phyloP scores from a whole-genome alignment of 1,284 basidiomycete species.

The Moniliella sp. region DNA sequence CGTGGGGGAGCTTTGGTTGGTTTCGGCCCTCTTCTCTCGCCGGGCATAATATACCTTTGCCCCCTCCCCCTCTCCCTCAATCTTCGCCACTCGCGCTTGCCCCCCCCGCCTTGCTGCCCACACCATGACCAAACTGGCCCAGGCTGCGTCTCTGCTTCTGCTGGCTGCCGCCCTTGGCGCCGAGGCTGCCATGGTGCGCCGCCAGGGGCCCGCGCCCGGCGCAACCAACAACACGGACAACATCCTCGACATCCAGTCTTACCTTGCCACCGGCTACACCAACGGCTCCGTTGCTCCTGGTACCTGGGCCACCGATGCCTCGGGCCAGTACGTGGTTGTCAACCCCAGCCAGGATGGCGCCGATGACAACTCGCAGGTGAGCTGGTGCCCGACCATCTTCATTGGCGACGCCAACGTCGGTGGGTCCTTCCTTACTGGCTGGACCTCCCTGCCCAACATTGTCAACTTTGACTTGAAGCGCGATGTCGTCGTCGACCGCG shows the following conservation, averaged over 20 bases:
- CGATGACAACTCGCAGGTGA: conserved; percentile 17
- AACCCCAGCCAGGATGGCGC: conserved; percentile 9
- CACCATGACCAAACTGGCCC: too few relatives aligned
- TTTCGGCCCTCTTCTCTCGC: too few relatives aligned
- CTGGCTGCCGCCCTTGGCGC: too few relatives aligned
- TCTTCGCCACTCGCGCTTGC: too few relatives aligned
- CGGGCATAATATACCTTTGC: too few relatives aligned
- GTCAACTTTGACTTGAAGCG: conserved; percentile 23
- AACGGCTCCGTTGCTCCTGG: conserved; percentile 17
- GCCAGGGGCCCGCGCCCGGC: too few relatives aligned
- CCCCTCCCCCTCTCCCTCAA: too few relatives aligned
- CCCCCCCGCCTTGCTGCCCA: too few relatives aligned
- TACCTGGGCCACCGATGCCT: conserved; percentile 10
- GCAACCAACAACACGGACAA: too few relatives aligned
- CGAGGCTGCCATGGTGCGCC: too few relatives aligned
- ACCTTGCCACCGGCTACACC: conserved; percentile 7
- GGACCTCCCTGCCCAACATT: conserved; percentile 20
- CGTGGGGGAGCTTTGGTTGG: too few relatives aligned
- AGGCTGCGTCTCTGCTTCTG: too few relatives aligned
- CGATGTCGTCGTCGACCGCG: conserved; percentile 9
- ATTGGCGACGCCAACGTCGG: conserved; percentile 18
- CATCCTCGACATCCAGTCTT: conserved; percentile 4
- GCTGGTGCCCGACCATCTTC: conserved; percentile 17
- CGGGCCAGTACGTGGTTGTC: conserved; percentile 18
- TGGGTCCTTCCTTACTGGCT: conserved; percentile 11